phyloP scores from a whole-genome alignment of 1,284 basidiomycete genomes.

The Ganoderma multipileum region DNA sequence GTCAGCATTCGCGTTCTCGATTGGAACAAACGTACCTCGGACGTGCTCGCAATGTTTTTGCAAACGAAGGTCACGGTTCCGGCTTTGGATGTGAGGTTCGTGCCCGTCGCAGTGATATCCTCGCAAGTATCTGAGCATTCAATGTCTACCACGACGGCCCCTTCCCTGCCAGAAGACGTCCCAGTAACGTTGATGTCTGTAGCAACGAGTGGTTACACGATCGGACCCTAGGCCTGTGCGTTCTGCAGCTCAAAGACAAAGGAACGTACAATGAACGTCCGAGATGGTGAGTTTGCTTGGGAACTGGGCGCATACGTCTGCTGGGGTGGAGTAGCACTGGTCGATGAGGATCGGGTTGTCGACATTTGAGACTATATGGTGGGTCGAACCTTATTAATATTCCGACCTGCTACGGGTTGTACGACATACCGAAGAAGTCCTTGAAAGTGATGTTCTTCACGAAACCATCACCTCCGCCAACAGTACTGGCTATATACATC shows the following conservation, averaged over 20 bases:
- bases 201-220: background rate
- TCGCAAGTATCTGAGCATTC: slow-evolving; percentile 47
- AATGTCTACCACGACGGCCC: slow-evolving; percentile 46
- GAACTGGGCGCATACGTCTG: slow-evolving; percentile 53
- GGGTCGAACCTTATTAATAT: background rate
- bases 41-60: slow-evolving; percentile 46
- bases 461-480: slow-evolving; percentile 64
- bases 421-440: slow-evolving; percentile 44
- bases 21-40: slow-evolving; percentile 32
- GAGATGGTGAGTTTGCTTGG: slow-evolving; percentile 58
- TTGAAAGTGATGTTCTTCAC: slow-evolving; percentile 64
- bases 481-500: slow-evolving; percentile 35
- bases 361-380: slow-evolving; percentile 50
- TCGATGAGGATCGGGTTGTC: slow-evolving; percentile 64
- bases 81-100: slow-evolving; percentile 36
- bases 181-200: slow-evolving; percentile 46
- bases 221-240: too few relatives aligned
- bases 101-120: slow-evolving; percentile 45
- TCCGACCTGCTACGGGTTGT: background rate
- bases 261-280: slow-evolving; percentile 45
- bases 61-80: slow-evolving; percentile 50
- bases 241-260: background rate
- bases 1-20: too few relatives aligned
- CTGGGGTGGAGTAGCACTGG: slow-evolving; percentile 63
- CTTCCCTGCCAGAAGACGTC: slow-evolving; percentile 45